Conservation (phyloP, 805 yeast species). For the Saturnispora diversa region DNA sequence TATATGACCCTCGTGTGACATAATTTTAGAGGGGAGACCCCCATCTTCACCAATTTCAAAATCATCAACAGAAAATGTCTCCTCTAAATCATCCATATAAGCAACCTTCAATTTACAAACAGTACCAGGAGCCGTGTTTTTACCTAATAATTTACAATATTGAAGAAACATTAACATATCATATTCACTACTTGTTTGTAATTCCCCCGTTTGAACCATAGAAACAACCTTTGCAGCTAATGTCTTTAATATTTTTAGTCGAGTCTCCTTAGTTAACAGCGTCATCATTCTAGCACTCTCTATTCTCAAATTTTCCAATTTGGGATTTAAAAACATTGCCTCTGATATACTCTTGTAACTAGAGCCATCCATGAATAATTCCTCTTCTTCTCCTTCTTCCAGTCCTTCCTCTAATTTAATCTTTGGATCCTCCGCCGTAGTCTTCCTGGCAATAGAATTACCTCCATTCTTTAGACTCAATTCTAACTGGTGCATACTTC, state of each 20-base stretch:
- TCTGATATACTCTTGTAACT: not conserved
- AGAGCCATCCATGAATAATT: not conserved
- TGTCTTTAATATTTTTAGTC: not conserved
- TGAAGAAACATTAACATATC: conserved; percentile 14
- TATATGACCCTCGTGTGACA: conserved; percentile 14
- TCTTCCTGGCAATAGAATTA: too few species aligned
- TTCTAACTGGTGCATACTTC: conserved; percentile 7
- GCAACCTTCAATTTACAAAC: conserved; percentile 8
- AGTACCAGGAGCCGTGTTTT: conserved; percentile 4
- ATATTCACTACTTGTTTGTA: conserved; percentile 6
- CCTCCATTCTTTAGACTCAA: not conserved
- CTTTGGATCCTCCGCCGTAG: not conserved
- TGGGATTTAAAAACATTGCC: conserved; percentile 8
- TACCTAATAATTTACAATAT: conserved; percentile 8
- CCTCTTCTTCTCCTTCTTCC: not conserved
- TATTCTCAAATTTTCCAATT: conserved; percentile 9
- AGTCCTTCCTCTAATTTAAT: not conserved
- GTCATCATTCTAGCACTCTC: not conserved
- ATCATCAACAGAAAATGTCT: not conserved
- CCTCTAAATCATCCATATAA: conserved; percentile 6
- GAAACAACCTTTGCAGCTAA: conserved; percentile 14
- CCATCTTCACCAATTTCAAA: conserved; percentile 6
- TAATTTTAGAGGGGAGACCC: not conserved
- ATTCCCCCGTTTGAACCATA: conserved; percentile 6
- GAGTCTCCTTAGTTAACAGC: not conserved